Base-by-base conservation (phyloP, 164 flowering plant species). In the Umbellularia californica region DNA sequence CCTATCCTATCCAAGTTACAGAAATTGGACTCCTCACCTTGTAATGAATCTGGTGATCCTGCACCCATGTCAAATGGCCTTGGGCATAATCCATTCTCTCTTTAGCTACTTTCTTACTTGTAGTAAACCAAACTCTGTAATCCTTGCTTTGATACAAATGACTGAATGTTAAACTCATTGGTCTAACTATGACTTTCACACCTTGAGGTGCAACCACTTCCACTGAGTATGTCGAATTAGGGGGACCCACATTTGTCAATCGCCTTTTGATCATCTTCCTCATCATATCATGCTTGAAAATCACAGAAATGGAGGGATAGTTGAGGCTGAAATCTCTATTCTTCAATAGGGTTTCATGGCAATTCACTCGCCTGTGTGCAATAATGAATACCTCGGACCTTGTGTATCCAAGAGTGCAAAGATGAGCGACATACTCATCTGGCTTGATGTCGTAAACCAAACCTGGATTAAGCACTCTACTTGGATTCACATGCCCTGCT, bases 401-500 rank as follows among this genome's bases (percentile, higher is more conserved):
- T 30, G 83, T 83, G 82, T 89, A 91, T 58, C 93, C 87, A 7
- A 89, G 87, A 14, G 83, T 83, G 86, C 97, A 95, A 14, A 95
- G 85, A 81, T 92, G 94, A 76, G 78, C 82, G 33, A 93, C 72
- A 69, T 93, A 93, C 15, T 95, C 98, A 22, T 78, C 83, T 73
- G 96, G 89, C 74, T 58, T 79, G 71, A 89, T 90, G 68, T 95
- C 93, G 66, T 93, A 95, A 27, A 95, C 76, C 82, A 95, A 69
- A 50, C 98, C 99, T 9, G 99, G 98, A 73, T 87, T 76, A 15
- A 88, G 76, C 27, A 96, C 99, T 78, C 82, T 83, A n/a, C 28
- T 83, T 3, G 99, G 99, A 80, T 93, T 90, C 22, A 95, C 90
- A 35, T 95, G 95, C 20, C 99, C 99, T 1, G 98, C 84, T 52